Evolutionary conservation across 768 basidiomycete species (phyloP).

Genomic region (Termitomyces eurrhizus): DNA sequence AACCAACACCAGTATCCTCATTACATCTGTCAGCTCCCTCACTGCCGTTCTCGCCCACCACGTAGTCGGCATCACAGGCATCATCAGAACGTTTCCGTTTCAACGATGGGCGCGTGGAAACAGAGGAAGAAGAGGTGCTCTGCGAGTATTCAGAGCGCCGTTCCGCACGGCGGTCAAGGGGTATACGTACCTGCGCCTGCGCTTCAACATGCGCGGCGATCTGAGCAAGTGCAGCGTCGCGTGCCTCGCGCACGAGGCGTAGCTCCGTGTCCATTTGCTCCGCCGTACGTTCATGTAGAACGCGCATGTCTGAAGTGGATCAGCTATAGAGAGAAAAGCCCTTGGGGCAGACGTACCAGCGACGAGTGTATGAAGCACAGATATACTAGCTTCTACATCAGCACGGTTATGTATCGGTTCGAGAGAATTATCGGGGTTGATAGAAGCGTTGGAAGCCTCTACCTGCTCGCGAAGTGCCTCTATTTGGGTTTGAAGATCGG

Average conservation of each 20-base stretch:
- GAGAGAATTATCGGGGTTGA: conserved; percentile 1
- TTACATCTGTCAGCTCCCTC: neutral
- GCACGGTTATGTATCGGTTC: conserved; percentile 19
- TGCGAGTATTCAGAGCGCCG: conserved; percentile 22
- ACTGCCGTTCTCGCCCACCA: neutral
- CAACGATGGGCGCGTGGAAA: conserved; percentile 26
- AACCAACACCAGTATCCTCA: conserved; percentile 15
- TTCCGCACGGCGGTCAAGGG: conserved; percentile 6
- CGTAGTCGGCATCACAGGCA: conserved; percentile 22
- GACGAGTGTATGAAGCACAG: conserved; percentile 34
- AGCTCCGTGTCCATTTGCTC: conserved; percentile 45
- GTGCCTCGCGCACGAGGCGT: conserved; percentile 37
- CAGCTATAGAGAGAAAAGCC: conserved; percentile 4
- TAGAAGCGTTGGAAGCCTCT: conserved; percentile 10
- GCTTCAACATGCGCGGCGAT: conserved; percentile 27
- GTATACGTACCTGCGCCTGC: conserved; percentile 28
- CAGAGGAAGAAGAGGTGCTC: conserved; percentile 19
- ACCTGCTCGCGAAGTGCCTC: conserved; percentile 32
- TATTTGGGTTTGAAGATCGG: conserved; percentile 32
- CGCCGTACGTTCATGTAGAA: conserved; percentile 37
- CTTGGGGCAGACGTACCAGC: conserved; percentile 31
- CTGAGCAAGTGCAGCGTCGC: conserved; percentile 31
- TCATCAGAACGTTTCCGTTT: conserved; percentile 56
- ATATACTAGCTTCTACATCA: conserved; percentile 28
- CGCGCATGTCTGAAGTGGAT: conserved; percentile 38